Conservation (phyloP, 495 filamentous ascomycete species). For the Aspergillus hancockii region DNA sequence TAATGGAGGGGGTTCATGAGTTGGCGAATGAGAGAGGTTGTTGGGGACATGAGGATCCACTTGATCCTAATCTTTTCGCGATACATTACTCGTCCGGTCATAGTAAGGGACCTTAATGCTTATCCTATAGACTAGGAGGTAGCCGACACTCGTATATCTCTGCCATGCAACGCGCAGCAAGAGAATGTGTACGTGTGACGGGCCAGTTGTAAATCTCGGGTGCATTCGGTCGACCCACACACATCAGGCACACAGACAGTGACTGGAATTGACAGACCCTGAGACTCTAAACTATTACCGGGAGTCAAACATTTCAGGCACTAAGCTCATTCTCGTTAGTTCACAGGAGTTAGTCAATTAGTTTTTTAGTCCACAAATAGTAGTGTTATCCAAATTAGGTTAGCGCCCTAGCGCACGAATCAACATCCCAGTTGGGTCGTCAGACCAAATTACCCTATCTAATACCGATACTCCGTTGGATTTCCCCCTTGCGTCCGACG, state of each 20-base stretch:
- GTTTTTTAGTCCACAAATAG: not conserved
- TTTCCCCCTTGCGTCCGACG: not conserved
- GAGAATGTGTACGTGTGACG: not conserved
- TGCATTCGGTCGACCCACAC: conserved; percentile 2
- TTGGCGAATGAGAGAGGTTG: not conserved
- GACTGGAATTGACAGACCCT: not conserved
- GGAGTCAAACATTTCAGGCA: no score
- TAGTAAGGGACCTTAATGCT: not conserved
- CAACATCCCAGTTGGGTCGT: not conserved
- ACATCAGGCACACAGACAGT: not conserved
- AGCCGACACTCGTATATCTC: not conserved
- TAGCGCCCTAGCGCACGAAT: not conserved
- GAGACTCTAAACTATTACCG: not conserved
- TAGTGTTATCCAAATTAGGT: not conserved
- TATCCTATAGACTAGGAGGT: not conserved
- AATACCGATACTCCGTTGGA: not conserved
- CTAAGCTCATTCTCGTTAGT: not conserved
- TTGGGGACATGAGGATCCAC: not conserved
- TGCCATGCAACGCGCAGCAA: not conserved
- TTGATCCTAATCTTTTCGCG: not conserved
- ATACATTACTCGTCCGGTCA: not conserved
- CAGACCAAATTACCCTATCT: not conserved
- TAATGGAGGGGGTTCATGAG: not conserved
- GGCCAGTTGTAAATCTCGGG: not conserved
- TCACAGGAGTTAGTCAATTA: not conserved